Evolutionary conservation across 148 eudicot genomes (phyloP), one percentile per base, ranked within the genome.

Genomic region (Pouteria glomerata): DNA sequence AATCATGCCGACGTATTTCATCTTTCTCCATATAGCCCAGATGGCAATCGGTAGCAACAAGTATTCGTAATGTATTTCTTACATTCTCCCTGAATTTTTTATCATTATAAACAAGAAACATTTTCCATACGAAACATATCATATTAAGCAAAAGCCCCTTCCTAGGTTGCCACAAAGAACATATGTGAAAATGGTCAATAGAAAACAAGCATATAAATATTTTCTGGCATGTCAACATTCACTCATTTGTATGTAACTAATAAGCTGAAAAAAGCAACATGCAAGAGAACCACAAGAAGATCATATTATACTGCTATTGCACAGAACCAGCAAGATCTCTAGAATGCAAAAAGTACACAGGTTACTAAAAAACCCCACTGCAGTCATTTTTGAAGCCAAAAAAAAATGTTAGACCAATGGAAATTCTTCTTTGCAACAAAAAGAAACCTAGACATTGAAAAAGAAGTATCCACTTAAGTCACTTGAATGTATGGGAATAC

Each of bases 21-120:
- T 95, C 97, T 78, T 90, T 95, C 79, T 95, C 97, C 97, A 95
- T 85, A 72, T 95, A 95, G 15, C 97, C 99, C 39, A 95, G 82
- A 78, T 95, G 99, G 74, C 99, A 95, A 62, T 95, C 99, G 13
- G 99, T 95, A 61, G 99, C 99, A 53, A 95, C 85, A 52, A 95
- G 96, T 76, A 95, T 71, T 60, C 99, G 83, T 60, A 92, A 76
- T 14, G 97, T 87, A 77, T 82, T 66, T 67, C 85, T 74, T 8
- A 42, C 16, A 73, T 92, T 97, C 47, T 89, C 93, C 87, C 98
- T 91, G 66, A 66, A 29, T 44, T 6, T 45, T 31, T 33, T 44
- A 10, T 30, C 18, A 41, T 4, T 44, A 27, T 14, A 59, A 14
- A 69, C n/a, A 35, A 16, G 0, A 10, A 58, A 52, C 51, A 21